phyloP scores from a whole-genome alignment of 108 stramenopile species.

The Skeletonema grethae region DNA sequence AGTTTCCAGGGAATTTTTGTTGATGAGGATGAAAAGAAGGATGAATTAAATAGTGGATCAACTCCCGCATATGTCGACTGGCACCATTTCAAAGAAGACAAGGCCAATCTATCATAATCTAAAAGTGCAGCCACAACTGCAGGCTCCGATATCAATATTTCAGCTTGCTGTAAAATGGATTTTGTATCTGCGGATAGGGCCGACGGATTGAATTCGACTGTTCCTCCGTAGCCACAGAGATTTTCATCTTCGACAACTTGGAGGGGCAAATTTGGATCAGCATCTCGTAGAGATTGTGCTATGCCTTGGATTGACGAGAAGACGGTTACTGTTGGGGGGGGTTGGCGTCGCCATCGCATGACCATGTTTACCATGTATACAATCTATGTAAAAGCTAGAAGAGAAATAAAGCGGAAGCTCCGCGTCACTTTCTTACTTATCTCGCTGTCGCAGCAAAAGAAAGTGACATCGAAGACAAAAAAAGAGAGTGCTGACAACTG shows the following conservation, averaged over 20 bases:
- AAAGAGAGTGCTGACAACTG: too few relatives aligned
- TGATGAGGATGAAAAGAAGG: neutral
- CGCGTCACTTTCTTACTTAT: too few relatives aligned
- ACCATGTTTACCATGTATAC: too few relatives aligned
- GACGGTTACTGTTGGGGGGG: constrained; percentile 15
- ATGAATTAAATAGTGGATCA: constrained; percentile 42
- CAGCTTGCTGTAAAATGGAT: constrained; percentile 27
- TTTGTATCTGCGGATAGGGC: constrained; percentile 17
- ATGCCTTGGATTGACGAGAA: constrained; percentile 48
- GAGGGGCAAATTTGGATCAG: constrained; percentile 7
- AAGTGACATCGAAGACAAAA: too few relatives aligned
- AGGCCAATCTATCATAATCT: constrained; percentile 7
- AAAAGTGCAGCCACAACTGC: constrained; percentile 45
- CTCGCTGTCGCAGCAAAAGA: too few relatives aligned
- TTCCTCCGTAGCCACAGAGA: constrained; percentile 48
- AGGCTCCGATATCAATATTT: constrained; percentile 57
- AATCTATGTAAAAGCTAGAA: too few relatives aligned
- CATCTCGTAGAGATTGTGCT: constrained; percentile 19
- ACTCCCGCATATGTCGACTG: constrained; percentile 60
- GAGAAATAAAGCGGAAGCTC: too few relatives aligned
- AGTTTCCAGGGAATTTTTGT: constrained; percentile 25
- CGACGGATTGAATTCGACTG: constrained; percentile 46
- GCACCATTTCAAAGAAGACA: constrained; percentile 47
- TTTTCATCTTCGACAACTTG: constrained; percentile 34
- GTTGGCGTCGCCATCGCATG: neutral